Evolutionary conservation across 148 eudicot species (phyloP).

Genomic region (Arbutus unedo): DNA sequence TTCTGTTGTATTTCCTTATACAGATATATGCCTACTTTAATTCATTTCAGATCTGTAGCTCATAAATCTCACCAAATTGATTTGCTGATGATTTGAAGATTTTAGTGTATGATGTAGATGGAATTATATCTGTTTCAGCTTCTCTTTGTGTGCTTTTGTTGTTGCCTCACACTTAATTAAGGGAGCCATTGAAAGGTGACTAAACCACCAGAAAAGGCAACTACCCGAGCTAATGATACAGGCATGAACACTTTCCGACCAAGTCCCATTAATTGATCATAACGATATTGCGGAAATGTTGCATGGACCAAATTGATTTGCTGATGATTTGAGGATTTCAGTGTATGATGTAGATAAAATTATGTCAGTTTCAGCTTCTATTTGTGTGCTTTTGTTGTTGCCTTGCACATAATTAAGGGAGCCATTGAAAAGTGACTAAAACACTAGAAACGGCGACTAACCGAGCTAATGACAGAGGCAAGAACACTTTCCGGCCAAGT

Average conservation of each 20-base stretch:
- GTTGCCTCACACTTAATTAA: not conserved
- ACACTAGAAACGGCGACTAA: too few species aligned
- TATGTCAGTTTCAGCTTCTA: not conserved
- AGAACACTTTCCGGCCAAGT: too few species aligned
- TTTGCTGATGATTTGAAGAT: not conserved
- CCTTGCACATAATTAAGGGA: too few species aligned
- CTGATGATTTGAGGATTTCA: not conserved
- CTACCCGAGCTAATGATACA: too few species aligned
- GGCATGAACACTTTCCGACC: too few species aligned
- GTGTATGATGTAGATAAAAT: not conserved
- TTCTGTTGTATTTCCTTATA: not conserved
- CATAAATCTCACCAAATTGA: not conserved
- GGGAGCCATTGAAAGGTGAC: too few species aligned
- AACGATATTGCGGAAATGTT: too few species aligned
- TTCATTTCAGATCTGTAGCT: not conserved
- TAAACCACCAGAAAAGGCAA: too few species aligned
- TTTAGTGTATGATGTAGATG: not conserved
- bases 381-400: constrained; percentile 6
- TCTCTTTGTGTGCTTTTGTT: constrained; percentile 7
- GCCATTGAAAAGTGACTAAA: too few species aligned
- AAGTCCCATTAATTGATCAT: too few species aligned
- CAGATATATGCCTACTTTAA: not conserved
- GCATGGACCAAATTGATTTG: not conserved
- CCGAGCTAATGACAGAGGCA: too few species aligned
- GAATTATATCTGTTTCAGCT: not conserved